phyloP scores from a whole-genome alignment of 2,329 filamentous ascomycete species.

The Plectosphaerella plurivora region DNA sequence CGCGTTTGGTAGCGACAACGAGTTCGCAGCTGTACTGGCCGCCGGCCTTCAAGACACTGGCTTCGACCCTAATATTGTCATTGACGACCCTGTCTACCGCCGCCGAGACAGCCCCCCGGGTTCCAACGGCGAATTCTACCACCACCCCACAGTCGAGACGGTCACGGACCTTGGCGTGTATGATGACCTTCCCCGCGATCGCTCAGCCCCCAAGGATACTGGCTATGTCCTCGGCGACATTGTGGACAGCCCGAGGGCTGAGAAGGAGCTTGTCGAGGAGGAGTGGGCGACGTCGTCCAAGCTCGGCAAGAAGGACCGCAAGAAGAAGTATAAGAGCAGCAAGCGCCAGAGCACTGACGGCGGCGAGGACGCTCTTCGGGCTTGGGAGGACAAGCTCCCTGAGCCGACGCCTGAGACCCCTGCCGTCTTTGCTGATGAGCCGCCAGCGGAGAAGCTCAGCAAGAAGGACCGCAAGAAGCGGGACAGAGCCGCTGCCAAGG shows the following conservation, averaged over 20 bases:
- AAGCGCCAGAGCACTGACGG: conserved; percentile 26
- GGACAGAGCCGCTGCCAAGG: conserved; percentile 28
- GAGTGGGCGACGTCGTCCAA: conserved; percentile 22
- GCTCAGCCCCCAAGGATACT: conserved; percentile 22
- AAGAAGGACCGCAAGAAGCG: conserved; percentile 35
- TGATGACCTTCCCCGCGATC: conserved; percentile 7
- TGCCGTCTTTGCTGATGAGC: conserved; percentile 14
- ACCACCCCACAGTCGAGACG: conserved; percentile 44
- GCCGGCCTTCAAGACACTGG: conserved; percentile 65
- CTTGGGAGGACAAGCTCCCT: background rate
- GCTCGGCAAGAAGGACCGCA: conserved; percentile 44
- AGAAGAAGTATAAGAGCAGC: conserved; percentile 39
- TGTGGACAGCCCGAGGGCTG: conserved; percentile 27
- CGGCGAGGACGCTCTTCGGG: background rate
- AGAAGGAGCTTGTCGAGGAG: conserved; percentile 13
- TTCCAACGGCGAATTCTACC: conserved; percentile 47
- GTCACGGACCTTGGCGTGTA: conserved; percentile 33
- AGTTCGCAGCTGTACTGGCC: conserved; percentile 65
- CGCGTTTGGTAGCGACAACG: conserved; percentile 61
- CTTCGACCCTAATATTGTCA: conserved; percentile 67
- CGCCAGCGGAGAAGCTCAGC: conserved; percentile 16
- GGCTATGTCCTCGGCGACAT: conserved; percentile 46
- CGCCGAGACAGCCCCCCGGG: conserved; percentile 60
- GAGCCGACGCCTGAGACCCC: conserved; percentile 6
- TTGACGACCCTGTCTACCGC: conserved; percentile 60